These are phyloP conservation scores for Sclerotinia trifoliorum DNA, from an alignment of 2,329 filamentous ascomycete species.

Conservation along the genomic window DNA sequence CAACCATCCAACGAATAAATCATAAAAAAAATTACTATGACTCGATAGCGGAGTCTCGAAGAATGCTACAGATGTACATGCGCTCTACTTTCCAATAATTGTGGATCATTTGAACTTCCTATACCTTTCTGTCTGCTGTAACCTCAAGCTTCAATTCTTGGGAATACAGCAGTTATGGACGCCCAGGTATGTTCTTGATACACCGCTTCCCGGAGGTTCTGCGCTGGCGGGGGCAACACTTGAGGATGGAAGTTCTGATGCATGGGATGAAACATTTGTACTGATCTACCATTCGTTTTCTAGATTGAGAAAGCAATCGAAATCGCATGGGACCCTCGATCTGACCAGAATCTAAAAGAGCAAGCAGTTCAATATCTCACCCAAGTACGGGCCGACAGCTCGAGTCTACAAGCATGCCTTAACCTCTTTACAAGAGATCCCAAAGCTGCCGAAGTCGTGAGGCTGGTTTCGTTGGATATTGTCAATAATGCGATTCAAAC, in stretches of 20 bases:
- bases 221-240: not conserved
- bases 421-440: conserved; percentile 79
- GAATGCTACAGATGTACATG: conserved; percentile 35
- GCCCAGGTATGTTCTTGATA: conserved; percentile 35
- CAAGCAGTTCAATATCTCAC: conserved; percentile 81
- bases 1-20: conserved; percentile 25
- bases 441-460: conserved; percentile 75
- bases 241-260: not conserved
- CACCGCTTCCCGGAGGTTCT: conserved; percentile 17
- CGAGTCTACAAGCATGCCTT: conserved; percentile 88
- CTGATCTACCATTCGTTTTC: conserved; percentile 25
- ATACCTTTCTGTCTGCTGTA: conserved; percentile 13
- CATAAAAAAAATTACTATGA: conserved; percentile 28
- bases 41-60: conserved; percentile 34
- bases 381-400: conserved; percentile 76
- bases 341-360: conserved; percentile 70
- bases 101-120: conserved; percentile 25
- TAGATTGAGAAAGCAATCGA: conserved; percentile 95
- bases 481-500: conserved; percentile 88
- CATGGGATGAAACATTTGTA: not conserved
- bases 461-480: conserved; percentile 85
- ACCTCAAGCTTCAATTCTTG: conserved; percentile 21
- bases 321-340: conserved; percentile 82
- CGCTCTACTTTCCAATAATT: conserved; percentile 29
- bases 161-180: conserved; percentile 36